A percentile compares a stretch with the other conserved stretches of the same genome.
Conservation (phyloP, 1,284 basidiomycete species). For the Gymnopus androsaceus region DNA sequence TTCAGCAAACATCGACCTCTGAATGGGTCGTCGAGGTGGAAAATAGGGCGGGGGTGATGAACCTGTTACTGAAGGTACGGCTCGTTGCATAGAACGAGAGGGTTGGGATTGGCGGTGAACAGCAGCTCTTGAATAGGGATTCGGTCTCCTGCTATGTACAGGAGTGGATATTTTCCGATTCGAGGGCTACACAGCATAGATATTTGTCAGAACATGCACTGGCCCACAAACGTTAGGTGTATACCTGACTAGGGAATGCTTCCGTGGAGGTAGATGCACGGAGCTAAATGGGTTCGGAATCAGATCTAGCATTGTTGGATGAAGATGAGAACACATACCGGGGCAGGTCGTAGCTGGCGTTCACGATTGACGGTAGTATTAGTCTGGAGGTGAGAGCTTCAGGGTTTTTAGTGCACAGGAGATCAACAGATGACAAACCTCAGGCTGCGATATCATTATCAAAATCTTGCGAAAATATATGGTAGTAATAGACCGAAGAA, state of each 20-base stretch:
- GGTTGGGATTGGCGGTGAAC: too few relatives aligned
- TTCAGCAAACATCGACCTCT: constrained; percentile 6
- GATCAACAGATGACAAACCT: too few relatives aligned
- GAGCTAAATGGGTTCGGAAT: neutral
- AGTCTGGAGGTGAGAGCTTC: too few relatives aligned
- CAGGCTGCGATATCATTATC: too few relatives aligned
- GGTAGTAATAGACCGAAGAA: too few relatives aligned
- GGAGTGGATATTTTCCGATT: too few relatives aligned
- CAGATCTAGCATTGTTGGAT: neutral
- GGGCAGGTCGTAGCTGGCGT: too few relatives aligned
- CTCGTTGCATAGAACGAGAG: neutral
- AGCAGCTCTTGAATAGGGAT: neutral
- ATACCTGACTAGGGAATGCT: neutral
- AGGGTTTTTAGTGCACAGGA: too few relatives aligned
- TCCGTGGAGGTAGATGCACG: neutral
- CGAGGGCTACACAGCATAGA: neutral
- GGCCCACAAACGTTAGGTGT: neutral
- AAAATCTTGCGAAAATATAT: too few relatives aligned
- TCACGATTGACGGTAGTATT: too few relatives aligned
- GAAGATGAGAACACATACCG: neutral
- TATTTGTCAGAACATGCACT: neutral
- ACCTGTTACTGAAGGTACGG: neutral
- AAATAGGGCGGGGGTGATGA: constrained; percentile 2
- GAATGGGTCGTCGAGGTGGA: constrained; percentile 6
- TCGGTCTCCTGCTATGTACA: neutral